phyloP scores from a whole-genome alignment of 768 basidiomycete species.

The Termitomyces sp. region DNA sequence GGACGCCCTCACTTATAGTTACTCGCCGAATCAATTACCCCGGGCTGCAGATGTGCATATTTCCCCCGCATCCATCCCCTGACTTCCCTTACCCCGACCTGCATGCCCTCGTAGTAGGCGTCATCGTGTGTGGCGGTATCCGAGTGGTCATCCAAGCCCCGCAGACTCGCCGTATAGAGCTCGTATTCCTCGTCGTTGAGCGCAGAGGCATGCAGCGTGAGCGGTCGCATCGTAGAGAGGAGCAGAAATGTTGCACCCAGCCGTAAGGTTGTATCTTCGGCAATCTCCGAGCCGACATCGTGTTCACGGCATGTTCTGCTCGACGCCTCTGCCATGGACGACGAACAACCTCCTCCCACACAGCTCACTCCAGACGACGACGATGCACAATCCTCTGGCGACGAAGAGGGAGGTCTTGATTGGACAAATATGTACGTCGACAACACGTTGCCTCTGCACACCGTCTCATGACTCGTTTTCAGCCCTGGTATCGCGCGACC shows the following conservation, averaged over 20 bases:
- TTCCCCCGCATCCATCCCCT: constrained; percentile 74
- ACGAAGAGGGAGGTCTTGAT: constrained; percentile 69
- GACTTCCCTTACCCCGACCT: constrained; percentile 58
- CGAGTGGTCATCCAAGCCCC: constrained; percentile 36
- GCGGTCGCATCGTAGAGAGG: constrained; percentile 42
- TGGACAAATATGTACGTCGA: constrained; percentile 68
- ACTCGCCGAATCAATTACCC: constrained; percentile 53
- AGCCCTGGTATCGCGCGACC: constrained; percentile 47
- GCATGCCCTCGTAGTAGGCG: constrained; percentile 46
- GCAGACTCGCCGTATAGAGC: constrained; percentile 57
- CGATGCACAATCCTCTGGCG: constrained; percentile 41
- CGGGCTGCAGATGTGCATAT: constrained; percentile 47
- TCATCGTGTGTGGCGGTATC: constrained; percentile 27
- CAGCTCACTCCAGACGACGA: constrained; percentile 26
- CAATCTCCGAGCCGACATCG: constrained; percentile 2
- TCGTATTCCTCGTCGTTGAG: constrained; percentile 70
- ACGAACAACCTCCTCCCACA: constrained; percentile 1
- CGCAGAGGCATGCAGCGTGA: constrained; percentile 69
- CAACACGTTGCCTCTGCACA: background rate
- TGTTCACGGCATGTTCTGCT: background rate
- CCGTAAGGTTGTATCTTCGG: constrained; percentile 2
- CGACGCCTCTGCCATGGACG: background rate
- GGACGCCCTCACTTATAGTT: background rate
- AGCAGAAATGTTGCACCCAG: background rate
- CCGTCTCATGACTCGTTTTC: constrained; percentile 8